Percentiles rank a stretch among this genome's conserved stretches.
These are phyloP conservation scores for Penicillium argentinense DNA, from an alignment of 495 filamentous ascomycete genomes.

Conservation along the genomic window DNA sequence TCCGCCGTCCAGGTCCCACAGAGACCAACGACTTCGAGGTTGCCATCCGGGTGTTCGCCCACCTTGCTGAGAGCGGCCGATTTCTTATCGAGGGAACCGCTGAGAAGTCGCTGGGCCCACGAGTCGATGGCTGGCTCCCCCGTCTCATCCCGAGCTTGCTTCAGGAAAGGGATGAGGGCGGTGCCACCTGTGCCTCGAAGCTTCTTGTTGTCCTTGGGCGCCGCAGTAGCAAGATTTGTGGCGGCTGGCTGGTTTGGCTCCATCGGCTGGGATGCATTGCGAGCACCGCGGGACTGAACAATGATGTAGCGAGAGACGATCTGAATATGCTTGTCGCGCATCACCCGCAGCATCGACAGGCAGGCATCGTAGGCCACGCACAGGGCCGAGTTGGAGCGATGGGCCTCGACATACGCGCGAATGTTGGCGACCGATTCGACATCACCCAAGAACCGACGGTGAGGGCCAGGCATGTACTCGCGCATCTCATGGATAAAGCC, in stretches of 20 bases:
- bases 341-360: conserved; percentile 81
- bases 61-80: conserved; percentile 61
- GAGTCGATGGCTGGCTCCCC: conserved; percentile 85
- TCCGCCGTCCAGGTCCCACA: conserved; percentile 85
- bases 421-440: conserved; percentile 83
- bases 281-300: conserved; percentile 57
- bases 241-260: conserved; percentile 43
- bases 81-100: conserved; percentile 38
- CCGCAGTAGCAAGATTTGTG: conserved; percentile 66
- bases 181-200: conserved; percentile 92
- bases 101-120: conserved; percentile 77
- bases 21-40: conserved; percentile 71
- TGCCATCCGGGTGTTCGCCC: conserved; percentile 59
- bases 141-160: conserved; percentile 94
- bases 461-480: conserved; percentile 90
- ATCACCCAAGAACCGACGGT: conserved; percentile 83
- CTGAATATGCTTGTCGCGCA: conserved; percentile 93
- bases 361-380: conserved; percentile 86
- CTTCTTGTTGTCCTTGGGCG: conserved; percentile 49
- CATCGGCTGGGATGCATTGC: conserved; percentile 46
- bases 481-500: conserved; percentile 98
- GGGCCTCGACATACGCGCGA: conserved; percentile 73
- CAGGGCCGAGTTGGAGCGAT: conserved; percentile 60
- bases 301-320: conserved; percentile 97
- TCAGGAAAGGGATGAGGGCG: conserved; percentile 87